Conservation (phyloP, 805 yeast genomes). For the Barnettozyma siamensis region DNA sequence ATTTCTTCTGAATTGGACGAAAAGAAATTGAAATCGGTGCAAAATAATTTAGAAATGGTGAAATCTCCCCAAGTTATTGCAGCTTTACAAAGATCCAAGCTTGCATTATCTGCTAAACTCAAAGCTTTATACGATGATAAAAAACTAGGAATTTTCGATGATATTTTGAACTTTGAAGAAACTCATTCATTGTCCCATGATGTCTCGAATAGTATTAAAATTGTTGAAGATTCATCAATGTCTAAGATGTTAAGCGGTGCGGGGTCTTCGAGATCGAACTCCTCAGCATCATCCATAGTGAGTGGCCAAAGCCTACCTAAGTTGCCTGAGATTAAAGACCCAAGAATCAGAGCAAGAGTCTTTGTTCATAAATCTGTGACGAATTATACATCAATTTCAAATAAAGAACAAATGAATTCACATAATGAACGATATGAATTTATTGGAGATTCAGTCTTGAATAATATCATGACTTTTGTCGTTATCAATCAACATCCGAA, state of each 20-base stretch:
- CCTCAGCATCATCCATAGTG: too few relatives aligned
- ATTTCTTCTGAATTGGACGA: constrained; percentile 52
- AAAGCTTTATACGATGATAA: constrained; percentile 47
- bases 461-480: constrained; percentile 63
- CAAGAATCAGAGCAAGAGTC: constrained; percentile 57
- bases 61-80: constrained; percentile 38
- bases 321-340: constrained; percentile 61
- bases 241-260: neutral
- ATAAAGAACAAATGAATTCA: constrained; percentile 48
- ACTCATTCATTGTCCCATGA: neutral
- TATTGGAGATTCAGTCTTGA: constrained; percentile 82
- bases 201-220: constrained; percentile 27
- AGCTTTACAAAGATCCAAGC: constrained; percentile 46
- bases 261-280: too few relatives aligned
- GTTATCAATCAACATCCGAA: constrained; percentile 61
- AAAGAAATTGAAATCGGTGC: constrained; percentile 32
- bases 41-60: constrained; percentile 27
- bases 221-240: neutral
- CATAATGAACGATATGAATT: constrained; percentile 90
- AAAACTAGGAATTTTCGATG: constrained; percentile 48
- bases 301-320: constrained; percentile 49
- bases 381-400: constrained; percentile 50
- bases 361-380: constrained; percentile 77
- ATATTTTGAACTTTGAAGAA: constrained; percentile 39
- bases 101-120: constrained; percentile 55